A percentile compares a stretch with the other conserved stretches of the same genome.
phyloP scores from a whole-genome alignment of 768 basidiomycete species.

The Boletus speciosus region DNA sequence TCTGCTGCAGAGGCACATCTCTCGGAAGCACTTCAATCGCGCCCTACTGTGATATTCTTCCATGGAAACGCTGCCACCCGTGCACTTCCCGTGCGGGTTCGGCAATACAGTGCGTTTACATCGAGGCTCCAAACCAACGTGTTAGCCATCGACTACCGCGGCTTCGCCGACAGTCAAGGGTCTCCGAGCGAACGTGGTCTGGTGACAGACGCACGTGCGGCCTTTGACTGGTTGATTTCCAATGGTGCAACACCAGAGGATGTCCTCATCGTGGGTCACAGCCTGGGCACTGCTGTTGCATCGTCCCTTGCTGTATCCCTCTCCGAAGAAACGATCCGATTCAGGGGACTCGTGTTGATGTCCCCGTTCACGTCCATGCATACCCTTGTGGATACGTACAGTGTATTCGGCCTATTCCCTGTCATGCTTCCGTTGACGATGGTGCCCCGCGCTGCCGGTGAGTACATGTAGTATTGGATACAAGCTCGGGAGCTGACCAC shows the following conservation, averaged over 20 bases:
- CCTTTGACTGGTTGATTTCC: conserved; percentile 72
- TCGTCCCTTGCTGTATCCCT: conserved; percentile 47
- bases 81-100: conserved; percentile 61
- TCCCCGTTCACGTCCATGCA: conserved; percentile 56
- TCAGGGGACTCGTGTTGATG: conserved; percentile 50
- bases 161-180: conserved; percentile 85
- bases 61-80: conserved; percentile 90
- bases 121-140: conserved; percentile 71
- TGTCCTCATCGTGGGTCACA: conserved; percentile 80
- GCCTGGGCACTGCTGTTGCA: conserved; percentile 82
- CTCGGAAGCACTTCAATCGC: conserved; percentile 47
- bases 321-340: conserved; percentile 40
- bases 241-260: conserved; percentile 55
- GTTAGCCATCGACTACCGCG: conserved; percentile 86
- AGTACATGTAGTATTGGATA: conserved; percentile 26
- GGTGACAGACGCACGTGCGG: conserved; percentile 65
- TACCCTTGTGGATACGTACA: conserved; percentile 64
- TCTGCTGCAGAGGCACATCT: conserved; percentile 42
- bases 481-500: neutral
- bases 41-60: conserved; percentile 84
- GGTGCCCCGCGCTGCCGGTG: conserved; percentile 62
- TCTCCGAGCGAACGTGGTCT: conserved; percentile 75
- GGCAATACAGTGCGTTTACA: conserved; percentile 64
- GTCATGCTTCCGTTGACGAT: conserved; percentile 64
- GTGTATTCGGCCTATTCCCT: conserved; percentile 62